Base-by-base conservation (phyloP, 202 grass and related monocot genomes). In the Schoenoplectus triqueter region DNA sequence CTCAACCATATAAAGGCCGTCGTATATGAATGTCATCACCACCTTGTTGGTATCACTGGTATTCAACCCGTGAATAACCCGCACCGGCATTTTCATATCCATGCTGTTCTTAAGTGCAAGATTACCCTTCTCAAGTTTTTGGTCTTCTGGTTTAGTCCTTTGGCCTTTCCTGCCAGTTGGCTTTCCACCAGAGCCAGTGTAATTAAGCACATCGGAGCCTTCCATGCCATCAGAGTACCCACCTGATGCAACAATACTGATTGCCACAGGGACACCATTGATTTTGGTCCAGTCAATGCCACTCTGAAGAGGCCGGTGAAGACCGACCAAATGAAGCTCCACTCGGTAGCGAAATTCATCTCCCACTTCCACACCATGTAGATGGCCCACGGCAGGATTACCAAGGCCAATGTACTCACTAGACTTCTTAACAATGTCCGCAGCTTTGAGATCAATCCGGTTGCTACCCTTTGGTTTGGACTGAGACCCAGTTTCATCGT, bases 31-130 rank as follows among this genome's bases (percentile, higher is more conserved):
- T 66, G 87, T 96, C 0, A 84, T 87, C 40, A 86, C 74, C 39
- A 60, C 18, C 3, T 56, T 79, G 69, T 86, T 88, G 48, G 86
- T 22, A 71, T 68, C 86, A 78, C 86, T 88, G 52, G 73, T 85
- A 48, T 87, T 96, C 80, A 88, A 84, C 40, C 96, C 96, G 86
- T 99, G 90, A 83, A 94, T 99, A 17, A 99, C 96, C 67, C 93
- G 72, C 4, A 99, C 96, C 2, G 90, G 90, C 31, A 81, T 89
- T 84, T 87, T 91, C 51, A 84, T 66, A 56, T 90, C 47, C 7
- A 98, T 95, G 84, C 89, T 90, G 86, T 95, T 98, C 78, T 98
- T 98, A 69, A 98, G 79, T 67, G 91, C 95, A 13, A 98, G 87
- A 80, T 98, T 98, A 13, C 92, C 92, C n/a, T 87, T 82, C 72